Percentiles rank a stretch among this genome's conserved stretches.
Conservation (phyloP, 164 flowering plant species). For the Tetrastigma voinierianum region DNA sequence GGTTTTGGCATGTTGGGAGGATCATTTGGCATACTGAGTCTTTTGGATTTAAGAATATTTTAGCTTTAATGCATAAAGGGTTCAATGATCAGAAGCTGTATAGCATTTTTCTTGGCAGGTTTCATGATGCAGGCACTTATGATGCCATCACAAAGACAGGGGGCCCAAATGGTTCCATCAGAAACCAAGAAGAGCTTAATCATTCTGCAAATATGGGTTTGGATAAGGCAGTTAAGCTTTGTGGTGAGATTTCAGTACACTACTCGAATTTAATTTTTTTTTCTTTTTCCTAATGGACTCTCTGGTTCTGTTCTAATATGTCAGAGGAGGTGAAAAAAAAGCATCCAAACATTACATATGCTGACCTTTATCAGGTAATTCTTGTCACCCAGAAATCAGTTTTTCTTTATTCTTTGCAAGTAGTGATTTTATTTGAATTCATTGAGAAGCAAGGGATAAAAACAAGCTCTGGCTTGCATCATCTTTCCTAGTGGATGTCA, state of each 20-base stretch:
- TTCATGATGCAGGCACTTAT: conserved; percentile 95
- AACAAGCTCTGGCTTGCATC: too few relatives aligned
- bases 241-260: conserved; percentile 38
- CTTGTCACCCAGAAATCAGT: neutral
- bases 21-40: too few relatives aligned
- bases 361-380: conserved; percentile 66
- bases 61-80: neutral
- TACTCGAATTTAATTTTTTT: neutral
- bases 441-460: too few relatives aligned
- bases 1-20: too few relatives aligned
- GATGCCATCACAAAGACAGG: conserved; percentile 77
- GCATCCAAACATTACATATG: conserved; percentile 52
- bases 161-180: conserved; percentile 86
- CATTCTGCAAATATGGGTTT: conserved; percentile 74
- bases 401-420: neutral
- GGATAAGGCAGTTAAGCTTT: conserved; percentile 60
- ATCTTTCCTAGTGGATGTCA: too few relatives aligned
- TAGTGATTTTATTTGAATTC: neutral
- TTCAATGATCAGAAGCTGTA: neutral
- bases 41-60: too few relatives aligned
- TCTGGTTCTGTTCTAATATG: conserved; percentile 6
- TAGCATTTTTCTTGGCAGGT: conserved; percentile 36
- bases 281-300: conserved; percentile 2
- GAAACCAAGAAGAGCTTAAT: conserved; percentile 52
- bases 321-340: conserved; percentile 54